These are phyloP conservation scores for Colletotrichum sublineola DNA, from an alignment of 2,329 filamentous ascomycete genomes.

Conservation along the genomic window DNA sequence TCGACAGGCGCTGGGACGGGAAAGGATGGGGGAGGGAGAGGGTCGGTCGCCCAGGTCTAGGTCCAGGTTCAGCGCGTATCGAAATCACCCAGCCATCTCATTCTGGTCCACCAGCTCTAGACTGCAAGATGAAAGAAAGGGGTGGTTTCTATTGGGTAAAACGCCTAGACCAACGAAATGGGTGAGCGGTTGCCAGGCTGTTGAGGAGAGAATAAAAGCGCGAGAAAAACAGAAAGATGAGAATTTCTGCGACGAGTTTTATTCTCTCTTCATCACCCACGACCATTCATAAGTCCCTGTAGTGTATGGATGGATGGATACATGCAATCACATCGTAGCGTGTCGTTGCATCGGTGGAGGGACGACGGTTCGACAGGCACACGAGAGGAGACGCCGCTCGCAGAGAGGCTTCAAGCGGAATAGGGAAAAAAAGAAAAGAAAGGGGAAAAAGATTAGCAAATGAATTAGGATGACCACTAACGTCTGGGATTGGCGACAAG, in stretches of 20 bases:
- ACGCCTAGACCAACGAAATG: conserved; percentile 3
- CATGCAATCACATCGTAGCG: not conserved
- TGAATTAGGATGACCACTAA: conserved; percentile 36
- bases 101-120: conserved; percentile 20
- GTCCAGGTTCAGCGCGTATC: conserved; percentile 38
- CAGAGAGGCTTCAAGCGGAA: conserved; percentile 8
- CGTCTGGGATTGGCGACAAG: conserved; percentile 33
- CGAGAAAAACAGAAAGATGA: not conserved
- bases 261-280: not conserved
- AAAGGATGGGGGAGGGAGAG: not conserved
- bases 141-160: conserved; percentile 18
- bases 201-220: not conserved
- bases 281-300: not conserved
- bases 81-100: conserved; percentile 41
- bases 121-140: conserved; percentile 1
- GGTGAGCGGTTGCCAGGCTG: not conserved
- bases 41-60: conserved; percentile 10
- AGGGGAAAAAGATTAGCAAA: conserved; percentile 1
- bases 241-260: not conserved
- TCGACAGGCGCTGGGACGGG: conserved; percentile 1
- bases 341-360: conserved; percentile 13
- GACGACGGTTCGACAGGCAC: not conserved
- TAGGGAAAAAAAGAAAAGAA: conserved; percentile 4
- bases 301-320: not conserved
- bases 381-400: not conserved